Evolutionary conservation across 2,329 filamentous ascomycete genomes (phyloP).

Genomic region (Fusarium sp.): DNA sequence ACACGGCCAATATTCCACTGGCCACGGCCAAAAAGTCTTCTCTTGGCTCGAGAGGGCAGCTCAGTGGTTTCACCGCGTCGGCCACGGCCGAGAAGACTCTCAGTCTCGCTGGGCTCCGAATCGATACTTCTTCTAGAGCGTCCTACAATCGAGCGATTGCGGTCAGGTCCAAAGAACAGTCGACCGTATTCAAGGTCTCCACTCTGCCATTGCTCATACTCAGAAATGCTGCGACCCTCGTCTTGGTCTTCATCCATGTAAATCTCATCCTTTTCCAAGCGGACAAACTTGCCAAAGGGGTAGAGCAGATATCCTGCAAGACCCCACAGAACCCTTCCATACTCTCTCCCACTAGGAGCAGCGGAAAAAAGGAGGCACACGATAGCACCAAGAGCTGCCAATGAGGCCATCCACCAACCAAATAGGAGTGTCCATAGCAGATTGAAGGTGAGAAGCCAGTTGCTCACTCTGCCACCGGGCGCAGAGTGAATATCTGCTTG

Average conservation of each 20-base stretch:
- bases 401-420: slow-evolving; percentile 92
- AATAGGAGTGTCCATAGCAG: slow-evolving; percentile 90
- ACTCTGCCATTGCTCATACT: slow-evolving; percentile 99
- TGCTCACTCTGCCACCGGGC: slow-evolving; percentile 86
- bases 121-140: slow-evolving; percentile 89
- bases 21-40: slow-evolving; percentile 91
- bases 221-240: slow-evolving; percentile 95
- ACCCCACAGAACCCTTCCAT: slow-evolving; percentile 86
- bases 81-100: slow-evolving; percentile 81
- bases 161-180: slow-evolving; percentile 91
- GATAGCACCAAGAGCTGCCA: slow-evolving; percentile 78
- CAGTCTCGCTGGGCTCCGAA: slow-evolving; percentile 84
- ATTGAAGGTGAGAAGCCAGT: slow-evolving; percentile 89
- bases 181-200: slow-evolving; percentile 95
- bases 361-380: slow-evolving; percentile 85
- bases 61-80: slow-evolving; percentile 62
- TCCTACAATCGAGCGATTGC: slow-evolving; percentile 83
- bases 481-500: slow-evolving; percentile 97
- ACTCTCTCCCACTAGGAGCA: slow-evolving; percentile 82
- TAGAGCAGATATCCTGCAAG: slow-evolving; percentile 90
- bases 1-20: slow-evolving; percentile 96
- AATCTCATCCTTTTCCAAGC: slow-evolving; percentile 90
- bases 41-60: slow-evolving; percentile 67
- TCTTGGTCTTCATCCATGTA: slow-evolving; percentile 95
- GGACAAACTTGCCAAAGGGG: slow-evolving; percentile 96